Conservation (phyloP, 306 rosid species). For the Trifolium subterraneum region DNA sequence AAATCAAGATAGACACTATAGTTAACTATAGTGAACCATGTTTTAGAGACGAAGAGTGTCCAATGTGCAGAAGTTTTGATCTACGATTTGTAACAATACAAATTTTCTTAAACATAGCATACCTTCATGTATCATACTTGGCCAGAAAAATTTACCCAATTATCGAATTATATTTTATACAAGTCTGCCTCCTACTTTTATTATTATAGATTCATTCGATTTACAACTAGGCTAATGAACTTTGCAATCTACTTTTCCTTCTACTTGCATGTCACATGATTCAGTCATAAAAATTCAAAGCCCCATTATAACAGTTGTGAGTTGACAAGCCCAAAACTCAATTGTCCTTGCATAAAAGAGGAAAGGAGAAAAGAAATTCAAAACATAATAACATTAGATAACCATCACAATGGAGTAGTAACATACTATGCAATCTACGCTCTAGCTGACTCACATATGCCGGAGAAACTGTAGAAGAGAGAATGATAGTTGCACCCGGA, state of each 20-base stretch:
- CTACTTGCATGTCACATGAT: background rate
- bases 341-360: slow-evolving; percentile 27
- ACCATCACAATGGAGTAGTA: slow-evolving; percentile 37
- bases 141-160: slow-evolving; percentile 30
- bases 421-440: slow-evolving; percentile 74
- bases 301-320: slow-evolving; percentile 14
- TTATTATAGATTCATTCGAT: background rate
- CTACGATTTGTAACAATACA: slow-evolving; percentile 15
- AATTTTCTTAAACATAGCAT: slow-evolving; percentile 5
- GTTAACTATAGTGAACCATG: slow-evolving; percentile 10
- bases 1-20: slow-evolving; percentile 17
- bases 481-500: slow-evolving; percentile 76
- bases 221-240: slow-evolving; percentile 26
- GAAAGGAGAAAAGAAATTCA: slow-evolving; percentile 19
- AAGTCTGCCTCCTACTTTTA: slow-evolving; percentile 4
- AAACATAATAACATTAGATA: slow-evolving; percentile 35
- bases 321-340: slow-evolving; percentile 26
- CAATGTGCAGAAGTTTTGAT: slow-evolving; percentile 21
- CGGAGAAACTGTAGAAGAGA: slow-evolving; percentile 97
- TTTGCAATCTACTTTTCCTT: slow-evolving; percentile 6
- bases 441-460: slow-evolving; percentile 85
- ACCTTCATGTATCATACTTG: slow-evolving; percentile 9
- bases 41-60: slow-evolving; percentile 16
- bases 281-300: slow-evolving; percentile 17
- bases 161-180: background rate